phyloP scores from a whole-genome alignment of 75 land plant species.

The Sequoia sempervirens region DNA sequence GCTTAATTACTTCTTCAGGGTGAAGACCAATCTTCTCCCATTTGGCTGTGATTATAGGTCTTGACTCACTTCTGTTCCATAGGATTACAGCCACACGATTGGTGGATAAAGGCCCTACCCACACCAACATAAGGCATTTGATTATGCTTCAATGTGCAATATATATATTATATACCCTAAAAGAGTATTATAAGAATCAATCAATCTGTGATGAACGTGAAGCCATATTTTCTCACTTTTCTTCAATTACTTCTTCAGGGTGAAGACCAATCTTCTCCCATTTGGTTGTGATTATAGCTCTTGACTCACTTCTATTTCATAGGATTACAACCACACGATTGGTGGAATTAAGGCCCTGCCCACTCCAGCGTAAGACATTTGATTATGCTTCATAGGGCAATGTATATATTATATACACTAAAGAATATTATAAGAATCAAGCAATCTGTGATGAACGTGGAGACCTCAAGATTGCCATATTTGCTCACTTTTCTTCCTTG shows the following conservation, averaged over 20 bases:
- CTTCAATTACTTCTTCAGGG: background rate
- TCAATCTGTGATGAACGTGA: background rate
- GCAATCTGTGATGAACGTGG: no score
- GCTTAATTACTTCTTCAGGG: constrained; percentile 16
- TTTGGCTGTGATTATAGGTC: constrained; percentile 7
- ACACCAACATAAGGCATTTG: constrained; percentile 27
- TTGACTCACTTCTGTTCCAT: constrained; percentile 26
- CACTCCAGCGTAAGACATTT: background rate
- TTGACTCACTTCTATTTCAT: no score
- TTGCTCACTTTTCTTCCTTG: no score
- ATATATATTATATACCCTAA: background rate
- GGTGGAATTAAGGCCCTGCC: no score
- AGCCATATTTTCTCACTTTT: constrained; percentile 31
- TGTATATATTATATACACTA: no score
- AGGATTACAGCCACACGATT: constrained; percentile 31
- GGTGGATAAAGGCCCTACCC: constrained; percentile 57
- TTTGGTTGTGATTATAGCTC: no score
- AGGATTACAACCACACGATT: no score
- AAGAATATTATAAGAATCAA: no score
- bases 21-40: constrained; percentile 46
- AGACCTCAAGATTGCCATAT: constrained; percentile 44
- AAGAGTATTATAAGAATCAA: background rate
- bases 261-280: no score
- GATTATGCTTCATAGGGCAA: no score
- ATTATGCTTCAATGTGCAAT: background rate